phyloP scores from a whole-genome alignment of 805 yeast genomes.

The Myxozyma vanderwaltii region DNA sequence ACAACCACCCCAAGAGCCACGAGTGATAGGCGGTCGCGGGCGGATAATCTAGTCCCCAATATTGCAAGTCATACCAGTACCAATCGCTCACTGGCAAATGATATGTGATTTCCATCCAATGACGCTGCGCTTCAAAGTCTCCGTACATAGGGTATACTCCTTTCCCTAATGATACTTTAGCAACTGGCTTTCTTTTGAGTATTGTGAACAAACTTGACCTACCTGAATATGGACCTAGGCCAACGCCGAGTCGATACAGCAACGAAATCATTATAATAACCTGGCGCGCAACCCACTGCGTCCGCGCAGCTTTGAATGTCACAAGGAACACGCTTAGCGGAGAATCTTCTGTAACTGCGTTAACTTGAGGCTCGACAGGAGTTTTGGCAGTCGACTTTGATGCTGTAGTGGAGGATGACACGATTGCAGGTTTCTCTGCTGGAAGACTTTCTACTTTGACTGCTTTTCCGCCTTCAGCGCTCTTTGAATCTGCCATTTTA shows the following conservation, averaged over 20 bases:
- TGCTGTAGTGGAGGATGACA: background rate
- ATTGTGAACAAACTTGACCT: conserved; percentile 23
- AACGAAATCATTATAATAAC: conserved; percentile 66
- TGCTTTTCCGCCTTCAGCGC: background rate
- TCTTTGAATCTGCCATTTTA: background rate
- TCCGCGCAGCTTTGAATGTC: conserved; percentile 76
- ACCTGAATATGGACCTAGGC: conserved; percentile 88
- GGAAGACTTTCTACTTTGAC: background rate
- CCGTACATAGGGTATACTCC: conserved; percentile 78
- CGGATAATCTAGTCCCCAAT: conserved; percentile 98
- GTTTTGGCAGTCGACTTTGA: background rate
- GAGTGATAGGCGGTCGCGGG: conserved; percentile 95
- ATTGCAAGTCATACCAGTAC: conserved; percentile 86
- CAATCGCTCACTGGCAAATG: conserved; percentile 72
- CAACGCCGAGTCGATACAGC: conserved; percentile 79
- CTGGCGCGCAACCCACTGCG: conserved; percentile 89
- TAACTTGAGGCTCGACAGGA: background rate
- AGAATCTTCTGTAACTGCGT: conserved; percentile 45
- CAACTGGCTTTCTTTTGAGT: background rate
- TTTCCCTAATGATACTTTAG: conserved; percentile 7
- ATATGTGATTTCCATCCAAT: conserved; percentile 92
- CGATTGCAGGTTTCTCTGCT: background rate
- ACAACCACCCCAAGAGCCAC: conserved; percentile 61
- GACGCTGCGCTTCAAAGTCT: conserved; percentile 97
- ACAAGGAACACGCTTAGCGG: conserved; percentile 78